Percentiles rank a stretch among this genome's conserved stretches.
These are phyloP conservation scores for Aspergillus ruber DNA, from an alignment of 2,329 filamentous ascomycete species.

Conservation along the genomic window DNA sequence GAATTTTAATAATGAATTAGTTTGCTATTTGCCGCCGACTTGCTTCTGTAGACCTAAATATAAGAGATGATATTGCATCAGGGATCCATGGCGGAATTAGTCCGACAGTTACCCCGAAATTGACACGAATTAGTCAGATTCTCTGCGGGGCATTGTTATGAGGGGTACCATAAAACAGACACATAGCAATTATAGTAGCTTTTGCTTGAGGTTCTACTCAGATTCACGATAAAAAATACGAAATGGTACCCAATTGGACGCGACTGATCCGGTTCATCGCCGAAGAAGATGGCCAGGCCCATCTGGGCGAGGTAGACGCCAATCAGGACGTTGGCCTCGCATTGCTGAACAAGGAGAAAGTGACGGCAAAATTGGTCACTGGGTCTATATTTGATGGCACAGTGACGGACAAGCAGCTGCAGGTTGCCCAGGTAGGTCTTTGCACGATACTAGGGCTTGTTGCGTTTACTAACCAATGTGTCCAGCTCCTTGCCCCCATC, in stretches of 20 bases:
- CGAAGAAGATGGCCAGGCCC: constrained; percentile 35
- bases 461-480: background rate
- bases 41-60: no score
- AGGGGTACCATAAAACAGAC: no score
- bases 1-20: no score
- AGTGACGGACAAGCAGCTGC: constrained; percentile 23
- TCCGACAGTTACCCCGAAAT: no score
- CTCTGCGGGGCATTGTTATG: no score
- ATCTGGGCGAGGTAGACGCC: constrained; percentile 35
- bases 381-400: constrained; percentile 31
- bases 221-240: background rate
- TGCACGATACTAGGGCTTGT: background rate
- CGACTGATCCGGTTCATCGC: constrained; percentile 39
- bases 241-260: constrained; percentile 27
- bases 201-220: no score
- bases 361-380: constrained; percentile 27
- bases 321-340: constrained; percentile 31
- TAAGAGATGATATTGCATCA: no score
- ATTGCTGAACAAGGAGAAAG: constrained; percentile 24
- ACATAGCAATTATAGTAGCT: no score
- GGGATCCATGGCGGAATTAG: no score
- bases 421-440: constrained; percentile 16
- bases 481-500: background rate
- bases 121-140: no score
- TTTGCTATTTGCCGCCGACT: no score